Evolutionary conservation across 371 early-diverging fungal genomes (phyloP).

Genomic region (Circinella umbellata): DNA sequence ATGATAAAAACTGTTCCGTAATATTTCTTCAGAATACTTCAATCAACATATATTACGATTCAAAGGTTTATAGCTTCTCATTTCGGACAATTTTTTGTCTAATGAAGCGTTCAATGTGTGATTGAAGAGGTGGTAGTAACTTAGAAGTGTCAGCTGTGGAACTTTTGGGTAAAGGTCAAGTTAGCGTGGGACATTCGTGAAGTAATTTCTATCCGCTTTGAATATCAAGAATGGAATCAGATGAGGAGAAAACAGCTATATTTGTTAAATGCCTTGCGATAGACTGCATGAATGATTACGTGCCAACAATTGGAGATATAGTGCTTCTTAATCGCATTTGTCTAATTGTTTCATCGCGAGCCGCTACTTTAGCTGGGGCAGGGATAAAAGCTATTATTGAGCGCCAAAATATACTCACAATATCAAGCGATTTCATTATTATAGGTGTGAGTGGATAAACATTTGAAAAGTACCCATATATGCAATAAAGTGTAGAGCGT

Average conservation of each 20-base stretch:
- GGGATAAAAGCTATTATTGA: slow-evolving; percentile 42
- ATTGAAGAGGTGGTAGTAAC: slow-evolving; percentile 93
- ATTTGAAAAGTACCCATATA: slow-evolving; percentile 43
- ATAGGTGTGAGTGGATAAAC: slow-evolving; percentile 42
- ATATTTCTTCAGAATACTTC: no score
- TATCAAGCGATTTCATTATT: slow-evolving; percentile 22
- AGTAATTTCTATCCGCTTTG: no score
- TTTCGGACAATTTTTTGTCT: no score
- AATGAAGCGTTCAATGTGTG: no score
- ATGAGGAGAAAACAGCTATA: background rate
- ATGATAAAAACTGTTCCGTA: no score
- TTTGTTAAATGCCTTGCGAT: slow-evolving; percentile 1
- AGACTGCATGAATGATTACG: background rate
- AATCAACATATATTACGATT: no score
- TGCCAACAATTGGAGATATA: slow-evolving; percentile 1
- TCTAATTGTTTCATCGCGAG: slow-evolving; percentile 30
- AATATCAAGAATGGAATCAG: background rate
- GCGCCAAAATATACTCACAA: slow-evolving; percentile 21
- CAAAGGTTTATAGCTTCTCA: no score
- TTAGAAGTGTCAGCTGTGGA: slow-evolving; percentile 82
- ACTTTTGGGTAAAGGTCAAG: slow-evolving; percentile 70
- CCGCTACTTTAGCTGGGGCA: slow-evolving; percentile 30
- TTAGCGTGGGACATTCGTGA: slow-evolving; percentile 36
- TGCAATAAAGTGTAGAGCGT: slow-evolving; percentile 36
- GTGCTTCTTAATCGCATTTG: slow-evolving; percentile 33